Evolutionary conservation across 495 filamentous ascomycete species (phyloP), one percentile per base, ranked within the genome.

Genomic region (Cercophora samala): DNA sequence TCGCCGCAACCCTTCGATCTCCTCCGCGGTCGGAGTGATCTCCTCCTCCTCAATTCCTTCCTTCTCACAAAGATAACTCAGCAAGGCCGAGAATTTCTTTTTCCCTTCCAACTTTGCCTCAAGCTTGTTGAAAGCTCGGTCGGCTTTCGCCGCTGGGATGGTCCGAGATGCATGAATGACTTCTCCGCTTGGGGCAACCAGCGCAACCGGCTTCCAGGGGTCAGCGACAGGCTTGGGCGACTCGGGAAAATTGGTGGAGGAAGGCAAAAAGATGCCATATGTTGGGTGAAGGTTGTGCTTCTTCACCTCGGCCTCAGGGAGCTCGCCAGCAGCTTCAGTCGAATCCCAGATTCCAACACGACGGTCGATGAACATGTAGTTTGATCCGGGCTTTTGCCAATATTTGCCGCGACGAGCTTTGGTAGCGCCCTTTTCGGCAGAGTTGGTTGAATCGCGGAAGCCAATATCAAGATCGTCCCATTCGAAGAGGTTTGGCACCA

Each of bases 371-470:
- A 81, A 81, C 66, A 80, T 69, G 63, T 72, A 77, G 32, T 75
- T 78, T 5, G 79, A 77, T 52, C 77, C 78, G 2, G 81, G 80
- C 56, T 73, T 75, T 59, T 76, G 72, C 61, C 80, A 54, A 32
- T 76, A 81, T 64, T 70, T 77, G 62, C 81, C 80, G 53, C 81
- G 74, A 24, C 72, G 72, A 2, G 73, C 73, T 65, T 73, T 75
- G 56, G 73, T 81, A 53, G 77, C 76, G 37, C 75, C 75, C 68
- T 79, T 79, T 32, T 73, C 72, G 58, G 74, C 73, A 63, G 75
- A 76, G 65, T 83, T 83, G 64, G 79, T 75, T 15, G 81, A 82
- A 56, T 82, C 81, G 5, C 81, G 82, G 65, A 83, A 82, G n/a
- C 82, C 82, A 52, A 84, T 83, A 64, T 84, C 79, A 4, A 76